Percentiles rank a stretch among this genome's conserved stretches.
These are phyloP conservation scores for Athelia psychrophila DNA, from an alignment of 1,284 basidiomycete species.

Conservation along the genomic window DNA sequence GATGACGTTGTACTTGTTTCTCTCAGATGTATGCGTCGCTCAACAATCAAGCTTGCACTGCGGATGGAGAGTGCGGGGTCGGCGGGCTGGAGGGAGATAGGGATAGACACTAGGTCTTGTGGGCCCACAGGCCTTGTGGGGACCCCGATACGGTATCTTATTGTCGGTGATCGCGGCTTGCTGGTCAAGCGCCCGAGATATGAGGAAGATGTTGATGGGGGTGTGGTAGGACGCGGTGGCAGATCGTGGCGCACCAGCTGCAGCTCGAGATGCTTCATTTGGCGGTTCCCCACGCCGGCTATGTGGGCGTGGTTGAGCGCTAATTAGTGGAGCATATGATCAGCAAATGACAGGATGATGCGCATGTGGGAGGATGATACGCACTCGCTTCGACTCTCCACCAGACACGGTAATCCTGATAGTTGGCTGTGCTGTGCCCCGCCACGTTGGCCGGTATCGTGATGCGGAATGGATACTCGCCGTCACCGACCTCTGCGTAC, in stretches of 20 bases:
- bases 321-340: conserved; percentile 25
- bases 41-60: conserved; percentile 49
- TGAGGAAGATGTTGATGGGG: conserved; percentile 28
- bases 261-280: conserved; percentile 66
- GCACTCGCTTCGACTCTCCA: conserved; percentile 82
- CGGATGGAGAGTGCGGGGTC: conserved; percentile 50
- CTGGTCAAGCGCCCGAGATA: conserved; percentile 35
- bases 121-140: conserved; percentile 52
- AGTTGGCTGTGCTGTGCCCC: conserved; percentile 70
- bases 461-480: conserved; percentile 70
- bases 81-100: conserved; percentile 44
- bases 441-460: conserved; percentile 57
- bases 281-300: conserved; percentile 61
- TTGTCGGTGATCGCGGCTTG: conserved; percentile 42
- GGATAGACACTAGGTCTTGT: conserved; percentile 53
- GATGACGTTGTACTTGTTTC: conserved; percentile 29
- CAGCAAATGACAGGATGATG: conserved; percentile 3
- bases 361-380: conserved; percentile 31
- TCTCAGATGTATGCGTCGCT: conserved; percentile 51
- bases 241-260: conserved; percentile 64
- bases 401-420: conserved; percentile 73
- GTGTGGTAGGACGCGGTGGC: conserved; percentile 32
- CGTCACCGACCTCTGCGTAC: conserved; percentile 57
- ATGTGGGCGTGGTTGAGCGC: conserved; percentile 66
- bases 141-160: conserved; percentile 46